Percentiles rank a stretch among this genome's conserved stretches.
phyloP scores from a whole-genome alignment of 371 early-diverging fungal genomes.

The Mortierella sp. region DNA sequence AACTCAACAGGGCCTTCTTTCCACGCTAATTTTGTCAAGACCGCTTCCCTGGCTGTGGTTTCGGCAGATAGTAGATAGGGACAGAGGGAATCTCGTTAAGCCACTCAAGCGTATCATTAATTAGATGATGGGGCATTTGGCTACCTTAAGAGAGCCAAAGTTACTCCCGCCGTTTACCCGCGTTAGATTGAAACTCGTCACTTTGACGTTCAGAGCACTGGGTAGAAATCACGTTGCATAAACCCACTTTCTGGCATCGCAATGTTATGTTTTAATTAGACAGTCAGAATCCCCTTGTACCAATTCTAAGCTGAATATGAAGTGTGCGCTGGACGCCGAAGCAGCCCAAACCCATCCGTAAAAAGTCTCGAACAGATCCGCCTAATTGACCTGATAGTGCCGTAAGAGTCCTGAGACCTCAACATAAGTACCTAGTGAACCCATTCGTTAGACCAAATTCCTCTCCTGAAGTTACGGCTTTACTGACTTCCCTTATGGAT shows the following conservation, averaged over 20 bases:
- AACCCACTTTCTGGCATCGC: conserved; percentile 71
- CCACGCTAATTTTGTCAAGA: conserved; percentile 72
- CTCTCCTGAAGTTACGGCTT: conserved; percentile 74
- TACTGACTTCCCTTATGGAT: conserved; percentile 75
- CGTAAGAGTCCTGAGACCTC: conserved; percentile 52
- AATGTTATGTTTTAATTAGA: conserved; percentile 83
- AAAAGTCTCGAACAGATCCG: conserved; percentile 41
- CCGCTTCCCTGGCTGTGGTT: conserved; percentile 76
- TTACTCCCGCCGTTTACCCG: conserved; percentile 81
- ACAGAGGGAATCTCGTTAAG: conserved; percentile 80
- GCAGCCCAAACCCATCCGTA: conserved; percentile 44
- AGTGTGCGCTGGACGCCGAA: conserved; percentile 58
- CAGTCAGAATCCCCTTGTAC: conserved; percentile 79
- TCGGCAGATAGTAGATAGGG: conserved; percentile 74
- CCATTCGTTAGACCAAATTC: conserved; percentile 72
- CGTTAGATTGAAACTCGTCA: conserved; percentile 77
- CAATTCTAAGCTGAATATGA: conserved; percentile 73
- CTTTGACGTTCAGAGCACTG: conserved; percentile 79
- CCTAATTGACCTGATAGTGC: conserved; percentile 37
- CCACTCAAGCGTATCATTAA: conserved; percentile 81
- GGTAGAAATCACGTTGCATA: conserved; percentile 80
- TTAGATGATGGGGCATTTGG: conserved; percentile 80
- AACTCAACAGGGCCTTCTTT: conserved; percentile 60
- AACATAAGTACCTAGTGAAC: conserved; percentile 56
- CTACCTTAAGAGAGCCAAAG: conserved; percentile 79